Percentiles rank a stretch among this genome's conserved stretches.
Evolutionary conservation across 371 early-diverging fungal genomes (phyloP).

Genomic region (Actinomucor elegans): DNA sequence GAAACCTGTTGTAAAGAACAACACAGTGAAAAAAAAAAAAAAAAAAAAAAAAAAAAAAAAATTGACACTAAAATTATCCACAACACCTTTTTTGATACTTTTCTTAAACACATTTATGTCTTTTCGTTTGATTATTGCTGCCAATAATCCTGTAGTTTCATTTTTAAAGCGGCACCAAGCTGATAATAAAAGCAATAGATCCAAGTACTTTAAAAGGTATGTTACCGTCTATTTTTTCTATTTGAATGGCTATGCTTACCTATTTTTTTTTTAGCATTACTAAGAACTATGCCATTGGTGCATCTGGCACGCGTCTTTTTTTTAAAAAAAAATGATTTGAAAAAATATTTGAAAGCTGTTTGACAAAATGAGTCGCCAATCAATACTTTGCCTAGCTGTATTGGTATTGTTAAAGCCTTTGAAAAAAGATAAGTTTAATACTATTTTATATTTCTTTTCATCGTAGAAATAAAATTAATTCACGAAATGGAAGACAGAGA

Average conservation of each 20-base stretch:
- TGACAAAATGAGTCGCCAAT: too few relatives aligned
- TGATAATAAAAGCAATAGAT: conserved; percentile 2
- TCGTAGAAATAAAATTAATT: too few relatives aligned
- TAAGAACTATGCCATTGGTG: conserved; percentile 8
- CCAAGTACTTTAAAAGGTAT: conserved; percentile 11
- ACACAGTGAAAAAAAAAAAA: too few relatives aligned
- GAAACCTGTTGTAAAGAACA: conserved; percentile 2
- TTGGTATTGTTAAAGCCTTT: conserved; percentile 1
- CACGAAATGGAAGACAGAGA: too few relatives aligned
- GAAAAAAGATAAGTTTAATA: conserved; percentile 13
- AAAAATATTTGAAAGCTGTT: conserved; percentile 5
- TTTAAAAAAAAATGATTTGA: too few relatives aligned
- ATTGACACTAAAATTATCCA: too few relatives aligned
- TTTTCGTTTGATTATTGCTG: conserved; percentile 5
- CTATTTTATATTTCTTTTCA: too few relatives aligned
- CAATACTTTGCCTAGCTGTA: neutral
- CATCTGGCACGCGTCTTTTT: neutral
- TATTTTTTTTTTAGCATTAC: conserved; percentile 11
- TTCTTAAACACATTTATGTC: conserved; percentile 1
- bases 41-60: too few relatives aligned
- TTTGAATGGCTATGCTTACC: conserved; percentile 8
- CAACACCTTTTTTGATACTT: neutral
- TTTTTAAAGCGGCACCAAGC: conserved; percentile 1
- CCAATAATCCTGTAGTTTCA: conserved; percentile 7
- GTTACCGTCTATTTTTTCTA: conserved; percentile 6